These are phyloP conservation scores for Acmispon strigosus DNA, from an alignment of 306 rosid genomes.

Conservation along the genomic window DNA sequence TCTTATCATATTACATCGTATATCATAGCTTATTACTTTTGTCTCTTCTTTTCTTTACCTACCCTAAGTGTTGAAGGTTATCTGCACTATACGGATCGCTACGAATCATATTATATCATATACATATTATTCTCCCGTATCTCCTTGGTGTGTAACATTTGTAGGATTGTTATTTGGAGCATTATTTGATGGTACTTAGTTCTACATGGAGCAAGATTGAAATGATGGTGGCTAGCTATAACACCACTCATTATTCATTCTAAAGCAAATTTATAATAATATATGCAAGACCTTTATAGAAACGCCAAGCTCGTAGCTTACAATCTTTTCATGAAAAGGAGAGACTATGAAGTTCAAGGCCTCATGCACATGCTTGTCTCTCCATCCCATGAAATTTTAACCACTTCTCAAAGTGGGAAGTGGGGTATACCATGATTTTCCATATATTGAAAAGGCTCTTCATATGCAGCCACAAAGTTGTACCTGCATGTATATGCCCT, in stretches of 20 bases:
- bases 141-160: constrained; percentile 33
- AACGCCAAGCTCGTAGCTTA: constrained; percentile 56
- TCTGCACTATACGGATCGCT: too few relatives aligned
- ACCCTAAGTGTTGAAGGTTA: too few relatives aligned
- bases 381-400: constrained; percentile 42
- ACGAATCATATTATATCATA: not conserved
- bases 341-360: constrained; percentile 57
- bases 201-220: constrained; percentile 23
- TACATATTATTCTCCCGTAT: not conserved
- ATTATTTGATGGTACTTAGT: constrained; percentile 23
- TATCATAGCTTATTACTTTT: too few relatives aligned
- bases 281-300: constrained; percentile 19
- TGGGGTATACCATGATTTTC: constrained; percentile 49
- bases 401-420: constrained; percentile 45
- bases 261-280: constrained; percentile 27
- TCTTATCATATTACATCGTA: too few relatives aligned
- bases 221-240: constrained; percentile 28
- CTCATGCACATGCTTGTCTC: constrained; percentile 75
- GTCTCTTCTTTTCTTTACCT: too few relatives aligned
- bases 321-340: constrained; percentile 72
- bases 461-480: constrained; percentile 31
- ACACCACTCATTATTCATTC: constrained; percentile 44
- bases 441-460: constrained; percentile 19
- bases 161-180: constrained; percentile 30
- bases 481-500: constrained; percentile 20